Base-by-base conservation (phyloP, 352 stramenopile genomes). In the Pythium brassicae region DNA sequence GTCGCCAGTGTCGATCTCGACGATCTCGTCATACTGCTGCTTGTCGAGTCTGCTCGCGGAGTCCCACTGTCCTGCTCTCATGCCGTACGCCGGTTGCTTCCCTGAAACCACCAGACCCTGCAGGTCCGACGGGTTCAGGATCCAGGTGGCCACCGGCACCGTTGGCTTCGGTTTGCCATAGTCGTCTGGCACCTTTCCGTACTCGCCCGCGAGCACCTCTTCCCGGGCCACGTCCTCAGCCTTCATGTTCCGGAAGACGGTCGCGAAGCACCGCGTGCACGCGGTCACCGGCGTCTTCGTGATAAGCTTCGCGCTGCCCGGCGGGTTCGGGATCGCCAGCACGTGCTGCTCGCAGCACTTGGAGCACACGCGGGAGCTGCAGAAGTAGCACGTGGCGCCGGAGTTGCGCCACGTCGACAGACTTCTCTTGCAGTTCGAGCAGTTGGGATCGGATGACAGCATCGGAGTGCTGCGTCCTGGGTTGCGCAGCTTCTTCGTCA, bases 301-400 rank as follows among this genome's bases (percentile, higher is more conserved):
- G 12, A 39, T 39, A 37, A 55, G 47, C 37, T 62, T 51, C 9
- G 17, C n/a, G 15, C 29, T 32, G 22, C 25, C 9, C 12, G 37
- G n/a, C 20, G 14, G 34, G 40, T 22, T 46, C 3, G 49, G 49
- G 49, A 54, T 47, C 27, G 26, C 53, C 48, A 62, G 34, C 9
- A 52, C 43, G 4, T 49, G 57, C 27, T 52, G 40, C 29, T 57
- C 50, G 12, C 40, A 51, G 49, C 57, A 62, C 49, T 51, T 56
- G 44, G 49, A 57, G 29, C 57, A 62, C 39, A 53, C 26, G 10
- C 43, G 27, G 15, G 40, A 25, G 19, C 32, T 17, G 29, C 57
- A 62, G 19, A 62, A 40, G 1, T 40, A 44, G 43, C 57, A 62
- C 23, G 49, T 14, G 2, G 32, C 17, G 39, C 42, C 45, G 25